Evolutionary conservation across 306 rosid genomes (phyloP).

Genomic region (Corylus avellana): DNA sequence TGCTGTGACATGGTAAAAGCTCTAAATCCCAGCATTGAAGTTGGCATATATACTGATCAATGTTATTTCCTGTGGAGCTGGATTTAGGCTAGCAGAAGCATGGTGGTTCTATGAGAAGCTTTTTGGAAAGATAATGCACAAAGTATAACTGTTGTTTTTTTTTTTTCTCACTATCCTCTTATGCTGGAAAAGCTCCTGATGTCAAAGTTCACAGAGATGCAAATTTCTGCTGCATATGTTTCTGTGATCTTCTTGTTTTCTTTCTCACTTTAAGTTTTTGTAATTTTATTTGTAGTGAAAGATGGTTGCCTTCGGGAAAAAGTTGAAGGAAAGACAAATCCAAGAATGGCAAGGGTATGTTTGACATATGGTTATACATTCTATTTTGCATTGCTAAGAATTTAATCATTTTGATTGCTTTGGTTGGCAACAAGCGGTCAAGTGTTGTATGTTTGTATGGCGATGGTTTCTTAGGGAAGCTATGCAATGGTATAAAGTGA

Average conservation of each 20-base stretch:
- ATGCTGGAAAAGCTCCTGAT: not conserved
- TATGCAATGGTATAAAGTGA: not conserved
- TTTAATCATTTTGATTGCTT: not conserved
- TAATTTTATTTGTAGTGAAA: constrained; percentile 43
- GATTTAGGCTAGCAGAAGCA: not conserved
- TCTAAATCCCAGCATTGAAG: not conserved
- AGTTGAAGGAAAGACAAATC: constrained; percentile 85
- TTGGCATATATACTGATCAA: not conserved
- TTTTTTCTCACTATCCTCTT: constrained; percentile 6
- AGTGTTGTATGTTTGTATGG: not conserved
- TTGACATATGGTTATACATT: not conserved
- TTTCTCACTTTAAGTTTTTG: constrained; percentile 11
- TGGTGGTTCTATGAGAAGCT: not conserved
- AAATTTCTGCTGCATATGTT: constrained; percentile 8
- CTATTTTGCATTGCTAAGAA: not conserved
- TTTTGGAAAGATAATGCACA: not conserved
- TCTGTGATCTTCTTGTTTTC: constrained; percentile 8
- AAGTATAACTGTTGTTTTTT: not conserved
- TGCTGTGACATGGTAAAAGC: not conserved
- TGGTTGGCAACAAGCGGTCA: not conserved
- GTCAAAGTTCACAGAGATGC: not conserved
- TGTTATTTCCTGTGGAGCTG: not conserved
- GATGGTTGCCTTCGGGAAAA: constrained; percentile 99
- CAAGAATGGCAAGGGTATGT: constrained; percentile 94
- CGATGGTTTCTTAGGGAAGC: not conserved